These are phyloP conservation scores for Knufia fluminis DNA, from an alignment of 2,329 filamentous ascomycete genomes.

Conservation along the genomic window DNA sequence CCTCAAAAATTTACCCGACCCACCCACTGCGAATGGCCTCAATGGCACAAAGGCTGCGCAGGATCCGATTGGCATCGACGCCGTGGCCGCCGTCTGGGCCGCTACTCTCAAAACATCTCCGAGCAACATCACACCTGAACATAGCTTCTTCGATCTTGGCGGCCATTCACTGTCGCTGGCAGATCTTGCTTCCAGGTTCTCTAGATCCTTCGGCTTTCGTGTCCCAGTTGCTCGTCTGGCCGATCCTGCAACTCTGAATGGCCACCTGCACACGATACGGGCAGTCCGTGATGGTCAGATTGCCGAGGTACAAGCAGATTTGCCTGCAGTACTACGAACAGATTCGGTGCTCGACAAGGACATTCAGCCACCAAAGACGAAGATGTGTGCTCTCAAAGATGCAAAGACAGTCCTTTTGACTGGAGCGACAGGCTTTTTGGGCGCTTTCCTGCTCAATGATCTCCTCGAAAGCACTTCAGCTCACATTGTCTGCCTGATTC, in stretches of 20 bases:
- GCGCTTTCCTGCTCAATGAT: slow-evolving; percentile 62
- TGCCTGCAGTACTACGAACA: slow-evolving; percentile 58
- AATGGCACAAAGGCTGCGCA: slow-evolving; percentile 39
- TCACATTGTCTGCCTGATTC: slow-evolving; percentile 62
- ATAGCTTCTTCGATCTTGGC: slow-evolving; percentile 73
- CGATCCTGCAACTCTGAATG: slow-evolving; percentile 60
- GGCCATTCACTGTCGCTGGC: slow-evolving; percentile 72
- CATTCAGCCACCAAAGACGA: slow-evolving; percentile 49
- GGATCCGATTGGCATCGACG: slow-evolving; percentile 56
- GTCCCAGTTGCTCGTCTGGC: slow-evolving; percentile 63
- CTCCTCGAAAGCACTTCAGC: slow-evolving; percentile 60
- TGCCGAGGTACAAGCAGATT: slow-evolving; percentile 64
- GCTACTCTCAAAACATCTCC: slow-evolving; percentile 57
- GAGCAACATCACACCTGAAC: slow-evolving; percentile 54
- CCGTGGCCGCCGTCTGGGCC: slow-evolving; percentile 65
- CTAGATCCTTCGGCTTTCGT: slow-evolving; percentile 61
- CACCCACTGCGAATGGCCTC: slow-evolving; percentile 41
- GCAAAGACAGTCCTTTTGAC: slow-evolving; percentile 63
- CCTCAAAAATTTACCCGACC: slow-evolving; percentile 59
- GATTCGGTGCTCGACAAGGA: slow-evolving; percentile 61
- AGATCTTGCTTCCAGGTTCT: slow-evolving; percentile 61
- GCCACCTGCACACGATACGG: slow-evolving; percentile 63
- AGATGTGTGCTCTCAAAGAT: slow-evolving; percentile 51
- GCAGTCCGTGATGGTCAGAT: slow-evolving; percentile 63
- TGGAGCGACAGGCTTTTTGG: slow-evolving; percentile 66